These are phyloP conservation scores for Russula foetens DNA, from an alignment of 768 basidiomycete genomes.

Conservation along the genomic window DNA sequence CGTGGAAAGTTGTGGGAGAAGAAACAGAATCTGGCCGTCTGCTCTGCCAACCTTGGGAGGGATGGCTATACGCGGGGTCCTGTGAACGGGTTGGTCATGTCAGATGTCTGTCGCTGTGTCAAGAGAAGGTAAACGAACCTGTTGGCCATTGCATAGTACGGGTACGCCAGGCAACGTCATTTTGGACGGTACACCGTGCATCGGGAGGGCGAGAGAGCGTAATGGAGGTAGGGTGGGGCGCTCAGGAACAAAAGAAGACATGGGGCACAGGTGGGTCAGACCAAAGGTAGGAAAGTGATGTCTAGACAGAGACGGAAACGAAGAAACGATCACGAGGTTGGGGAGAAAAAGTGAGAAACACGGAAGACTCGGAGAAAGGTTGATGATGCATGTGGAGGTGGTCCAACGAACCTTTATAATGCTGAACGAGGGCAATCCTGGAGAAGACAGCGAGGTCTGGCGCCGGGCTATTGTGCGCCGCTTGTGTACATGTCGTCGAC, in stretches of 20 bases:
- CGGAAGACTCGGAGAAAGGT: neutral
- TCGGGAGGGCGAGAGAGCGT: constrained; percentile 17
- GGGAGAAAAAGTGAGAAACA: neutral
- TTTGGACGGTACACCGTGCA: constrained; percentile 8
- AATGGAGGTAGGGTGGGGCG: constrained; percentile 19
- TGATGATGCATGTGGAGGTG: neutral
- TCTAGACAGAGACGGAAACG: neutral
- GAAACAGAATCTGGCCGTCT: constrained; percentile 13
- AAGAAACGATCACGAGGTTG: neutral
- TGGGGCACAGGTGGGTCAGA: neutral
- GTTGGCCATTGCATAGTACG: neutral
- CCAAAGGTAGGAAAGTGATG: neutral
- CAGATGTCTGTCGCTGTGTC: neutral
- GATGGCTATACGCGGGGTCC: neutral
- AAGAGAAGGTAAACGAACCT: neutral
- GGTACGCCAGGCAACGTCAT: constrained; percentile 7
- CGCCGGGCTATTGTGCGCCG: constrained; percentile 13
- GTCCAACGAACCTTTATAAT: constrained; percentile 11
- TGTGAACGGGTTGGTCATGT: neutral
- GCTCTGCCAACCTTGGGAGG: constrained; percentile 2
- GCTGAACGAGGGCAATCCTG: neutral
- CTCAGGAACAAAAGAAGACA: constrained; percentile 12
- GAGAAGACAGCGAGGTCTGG: neutral
- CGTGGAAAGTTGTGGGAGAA: constrained; percentile 18
- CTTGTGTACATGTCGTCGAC: neutral